A percentile compares a stretch with the other conserved stretches of the same genome.
Evolutionary conservation across 805 yeast species (phyloP).

Genomic region (Candida sithepensis): DNA sequence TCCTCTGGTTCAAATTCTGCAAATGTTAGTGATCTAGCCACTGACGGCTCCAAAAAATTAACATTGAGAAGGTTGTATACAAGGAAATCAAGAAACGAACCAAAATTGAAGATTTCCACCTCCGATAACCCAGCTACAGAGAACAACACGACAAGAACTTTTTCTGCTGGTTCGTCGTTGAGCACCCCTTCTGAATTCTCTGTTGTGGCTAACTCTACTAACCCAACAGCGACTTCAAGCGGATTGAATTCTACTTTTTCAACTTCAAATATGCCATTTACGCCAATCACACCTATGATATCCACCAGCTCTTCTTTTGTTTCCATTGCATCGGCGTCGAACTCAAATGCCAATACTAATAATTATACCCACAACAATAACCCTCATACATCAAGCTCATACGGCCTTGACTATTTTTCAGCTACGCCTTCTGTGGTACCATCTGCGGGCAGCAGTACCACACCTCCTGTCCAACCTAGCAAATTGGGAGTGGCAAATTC

Average conservation of each 20-base stretch:
- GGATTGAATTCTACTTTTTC: not conserved
- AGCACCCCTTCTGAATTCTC: constrained; percentile 9
- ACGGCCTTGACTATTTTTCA: not conserved
- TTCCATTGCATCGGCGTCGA: constrained; percentile 9
- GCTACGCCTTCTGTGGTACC: not conserved
- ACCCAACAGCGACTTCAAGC: constrained; percentile 11
- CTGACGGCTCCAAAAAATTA: constrained; percentile 9
- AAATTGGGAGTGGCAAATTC: not conserved
- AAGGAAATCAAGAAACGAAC: constrained; percentile 13
- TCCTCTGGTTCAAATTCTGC: constrained; percentile 2
- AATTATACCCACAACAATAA: not conserved
- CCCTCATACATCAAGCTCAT: not conserved
- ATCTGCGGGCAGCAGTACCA: not conserved
- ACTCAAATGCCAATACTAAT: not conserved
- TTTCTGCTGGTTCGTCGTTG: not conserved
- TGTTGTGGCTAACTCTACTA: constrained; percentile 1
- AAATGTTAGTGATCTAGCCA: not conserved
- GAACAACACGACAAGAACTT: not conserved
- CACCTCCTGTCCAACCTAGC: not conserved
- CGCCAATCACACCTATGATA: constrained; percentile 23
- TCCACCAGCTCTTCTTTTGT: constrained; percentile 22
- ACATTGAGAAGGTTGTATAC: constrained; percentile 14
- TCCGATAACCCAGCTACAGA: not conserved
- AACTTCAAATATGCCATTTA: constrained; percentile 5
- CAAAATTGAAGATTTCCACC: constrained; percentile 1